phyloP scores from a whole-genome alignment of 2,329 filamentous ascomycete species.

The Calonectria crousiana region DNA sequence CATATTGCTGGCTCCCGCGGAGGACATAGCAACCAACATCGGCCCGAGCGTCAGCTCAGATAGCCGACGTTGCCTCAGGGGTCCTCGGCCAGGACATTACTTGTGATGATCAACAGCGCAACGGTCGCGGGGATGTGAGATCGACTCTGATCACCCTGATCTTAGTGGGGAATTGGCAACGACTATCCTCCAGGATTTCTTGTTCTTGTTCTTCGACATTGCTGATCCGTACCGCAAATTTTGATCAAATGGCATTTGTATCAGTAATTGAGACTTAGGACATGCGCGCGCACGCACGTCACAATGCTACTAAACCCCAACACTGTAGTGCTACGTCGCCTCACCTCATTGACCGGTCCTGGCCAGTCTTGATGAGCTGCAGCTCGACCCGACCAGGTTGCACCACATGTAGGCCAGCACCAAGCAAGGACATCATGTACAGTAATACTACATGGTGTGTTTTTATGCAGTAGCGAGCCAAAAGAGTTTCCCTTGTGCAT shows the following conservation, averaged over 20 bases:
- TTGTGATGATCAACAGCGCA: neutral
- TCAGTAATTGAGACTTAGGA: neutral
- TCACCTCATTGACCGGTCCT: too few species aligned
- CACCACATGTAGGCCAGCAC: neutral
- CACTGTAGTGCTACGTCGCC: neutral
- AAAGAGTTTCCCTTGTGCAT: neutral
- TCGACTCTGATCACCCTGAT: conserved; percentile 3
- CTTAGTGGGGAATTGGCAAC: neutral
- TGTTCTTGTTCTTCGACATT: neutral
- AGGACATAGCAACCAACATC: neutral
- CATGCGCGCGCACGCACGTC: neutral
- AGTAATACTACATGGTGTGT: neutral
- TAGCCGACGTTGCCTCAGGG: neutral
- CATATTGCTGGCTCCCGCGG: neutral
- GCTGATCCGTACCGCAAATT: neutral
- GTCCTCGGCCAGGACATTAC: neutral
- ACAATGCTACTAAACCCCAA: neutral
- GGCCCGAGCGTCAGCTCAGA: neutral
- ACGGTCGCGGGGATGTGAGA: conserved; percentile 4
- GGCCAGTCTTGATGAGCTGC: neutral
- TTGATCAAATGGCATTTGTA: neutral
- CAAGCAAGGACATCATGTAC: neutral
- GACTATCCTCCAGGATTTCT: neutral
- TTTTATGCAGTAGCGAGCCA: neutral
- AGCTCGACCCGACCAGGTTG: neutral